Conservation (phyloP, 305 asterid species). For the Coffea humblotiana region DNA sequence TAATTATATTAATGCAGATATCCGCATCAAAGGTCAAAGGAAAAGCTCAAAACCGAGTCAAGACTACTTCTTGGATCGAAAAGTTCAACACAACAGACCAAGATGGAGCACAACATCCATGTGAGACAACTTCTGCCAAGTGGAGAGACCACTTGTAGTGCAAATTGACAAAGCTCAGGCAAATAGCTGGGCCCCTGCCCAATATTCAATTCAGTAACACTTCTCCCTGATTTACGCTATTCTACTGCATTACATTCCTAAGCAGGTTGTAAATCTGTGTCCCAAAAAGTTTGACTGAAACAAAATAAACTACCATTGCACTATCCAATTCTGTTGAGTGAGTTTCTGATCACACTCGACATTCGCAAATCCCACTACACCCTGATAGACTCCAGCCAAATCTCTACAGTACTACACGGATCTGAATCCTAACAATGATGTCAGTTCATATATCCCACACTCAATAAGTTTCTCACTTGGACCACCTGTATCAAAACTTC, state of each 20-base stretch:
- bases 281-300: constrained; percentile 4
- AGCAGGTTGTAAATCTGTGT: constrained; percentile 1
- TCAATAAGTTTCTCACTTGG: not conserved
- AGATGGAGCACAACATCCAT: constrained; percentile 24
- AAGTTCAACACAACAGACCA: constrained; percentile 24
- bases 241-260: constrained; percentile 6
- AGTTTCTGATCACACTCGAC: not conserved
- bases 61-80: constrained; percentile 22
- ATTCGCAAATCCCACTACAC: not conserved
- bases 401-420: not conserved
- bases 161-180: constrained; percentile 20
- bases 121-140: constrained; percentile 27
- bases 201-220: not conserved
- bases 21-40: constrained; percentile 34
- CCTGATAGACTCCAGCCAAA: not conserved
- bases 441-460: not conserved
- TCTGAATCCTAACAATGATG: not conserved
- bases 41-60: constrained; percentile 30
- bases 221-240: constrained; percentile 18
- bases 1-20: constrained; percentile 46
- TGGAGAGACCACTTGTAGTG: constrained; percentile 34
- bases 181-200: constrained; percentile 1
- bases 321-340: constrained; percentile 3
- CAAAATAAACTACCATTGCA: not conserved
- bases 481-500: constrained; percentile 7